Evolutionary conservation across 352 stramenopile genomes (phyloP).

Genomic region (Pythium insidiosum): DNA sequence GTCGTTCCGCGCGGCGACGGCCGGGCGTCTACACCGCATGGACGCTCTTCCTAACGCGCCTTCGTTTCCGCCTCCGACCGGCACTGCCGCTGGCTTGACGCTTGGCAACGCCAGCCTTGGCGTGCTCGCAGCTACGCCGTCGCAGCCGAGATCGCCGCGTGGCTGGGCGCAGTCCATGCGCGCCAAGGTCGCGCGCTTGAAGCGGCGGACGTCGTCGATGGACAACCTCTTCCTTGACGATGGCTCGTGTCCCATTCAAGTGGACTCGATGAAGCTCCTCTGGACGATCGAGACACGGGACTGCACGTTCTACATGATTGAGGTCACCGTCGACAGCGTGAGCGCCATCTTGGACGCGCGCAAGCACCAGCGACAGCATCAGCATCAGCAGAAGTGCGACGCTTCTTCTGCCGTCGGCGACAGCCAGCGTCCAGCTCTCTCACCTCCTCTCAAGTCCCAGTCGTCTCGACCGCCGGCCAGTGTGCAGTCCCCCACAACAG

Average conservation of each 20-base stretch:
- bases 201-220: constrained; percentile 56
- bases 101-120: too few species aligned
- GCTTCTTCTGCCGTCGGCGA: not conserved
- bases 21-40: constrained; percentile 14
- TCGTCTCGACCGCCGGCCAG: not conserved
- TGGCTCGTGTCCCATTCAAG: constrained; percentile 67
- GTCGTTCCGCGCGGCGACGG: constrained; percentile 22
- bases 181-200: constrained; percentile 39
- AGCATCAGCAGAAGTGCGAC: not conserved
- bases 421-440: too few species aligned
- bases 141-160: constrained; percentile 27
- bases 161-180: constrained; percentile 50
- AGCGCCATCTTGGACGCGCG: constrained; percentile 31
- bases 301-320: constrained; percentile 60
- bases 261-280: constrained; percentile 73
- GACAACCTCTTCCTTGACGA: constrained; percentile 67
- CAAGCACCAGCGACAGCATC: constrained; percentile 7
- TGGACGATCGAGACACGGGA: constrained; percentile 78
- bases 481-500: not conserved
- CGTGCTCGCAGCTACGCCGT: too few species aligned
- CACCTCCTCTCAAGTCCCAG: not conserved
- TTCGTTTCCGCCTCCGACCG: not conserved
- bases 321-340: constrained; percentile 41
- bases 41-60: constrained; percentile 7
- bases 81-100: not conserved